These are phyloP conservation scores for Xylariaceae sp. DNA, from an alignment of 2,329 filamentous ascomycete genomes.

Conservation along the genomic window DNA sequence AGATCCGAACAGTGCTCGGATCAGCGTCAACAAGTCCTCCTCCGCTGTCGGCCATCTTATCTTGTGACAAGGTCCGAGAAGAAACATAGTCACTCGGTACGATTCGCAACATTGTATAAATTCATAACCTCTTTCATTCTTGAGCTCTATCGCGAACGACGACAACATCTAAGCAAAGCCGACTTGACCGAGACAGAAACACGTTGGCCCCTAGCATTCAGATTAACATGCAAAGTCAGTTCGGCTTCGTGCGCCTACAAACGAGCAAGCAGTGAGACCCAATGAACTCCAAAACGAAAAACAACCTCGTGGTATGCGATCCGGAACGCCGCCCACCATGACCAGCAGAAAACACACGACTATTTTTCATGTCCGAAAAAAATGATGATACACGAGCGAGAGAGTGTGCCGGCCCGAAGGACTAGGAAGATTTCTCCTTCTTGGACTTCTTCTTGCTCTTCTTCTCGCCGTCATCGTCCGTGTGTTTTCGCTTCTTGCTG, in stretches of 20 bases:
- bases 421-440: conserved; percentile 53
- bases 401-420: conserved; percentile 12
- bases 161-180: no score
- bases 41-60: no score
- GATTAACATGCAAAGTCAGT: conserved; percentile 6
- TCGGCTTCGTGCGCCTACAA: conserved; percentile 18
- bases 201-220: conserved; percentile 5
- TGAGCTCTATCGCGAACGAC: no score
- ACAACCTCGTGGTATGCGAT: conserved; percentile 26
- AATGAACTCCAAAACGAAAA: conserved; percentile 24
- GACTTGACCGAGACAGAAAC: no score
- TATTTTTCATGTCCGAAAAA: conserved; percentile 16
- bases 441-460: conserved; percentile 59
- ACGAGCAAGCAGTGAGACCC: conserved; percentile 18
- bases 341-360: conserved; percentile 20
- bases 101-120: no score
- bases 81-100: no score
- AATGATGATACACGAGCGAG: conserved; percentile 27
- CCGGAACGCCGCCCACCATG: conserved; percentile 27
- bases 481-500: conserved; percentile 67
- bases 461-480: conserved; percentile 57
- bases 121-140: no score
- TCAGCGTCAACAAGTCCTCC: no score
- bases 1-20: no score
- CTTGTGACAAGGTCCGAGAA: no score